These are phyloP conservation scores for Sporothrix variecibatus DNA, from an alignment of 2,329 filamentous ascomycete species.

Conservation along the genomic window DNA sequence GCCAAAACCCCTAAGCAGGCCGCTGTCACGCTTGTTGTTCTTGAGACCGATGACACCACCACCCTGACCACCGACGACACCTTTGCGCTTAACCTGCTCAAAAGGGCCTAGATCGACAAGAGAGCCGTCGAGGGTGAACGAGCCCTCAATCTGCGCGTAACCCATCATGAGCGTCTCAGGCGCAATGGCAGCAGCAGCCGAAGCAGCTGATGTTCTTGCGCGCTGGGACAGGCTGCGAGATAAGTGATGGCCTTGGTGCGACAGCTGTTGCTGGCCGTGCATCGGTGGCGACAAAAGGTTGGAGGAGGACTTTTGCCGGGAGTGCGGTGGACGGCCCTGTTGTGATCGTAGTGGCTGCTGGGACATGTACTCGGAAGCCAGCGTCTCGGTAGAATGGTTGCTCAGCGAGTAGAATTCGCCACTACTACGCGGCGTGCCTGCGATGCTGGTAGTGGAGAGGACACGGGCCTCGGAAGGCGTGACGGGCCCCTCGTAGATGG, in stretches of 20 bases:
- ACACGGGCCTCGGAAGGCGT: conserved; percentile 63
- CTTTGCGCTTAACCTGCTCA: conserved; percentile 94
- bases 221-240: conserved; percentile 46
- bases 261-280: conserved; percentile 18
- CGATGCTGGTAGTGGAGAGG: conserved; percentile 74
- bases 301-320: conserved; percentile 47
- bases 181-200: conserved; percentile 32
- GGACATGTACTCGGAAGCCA: conserved; percentile 83
- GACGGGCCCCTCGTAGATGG: conserved; percentile 50
- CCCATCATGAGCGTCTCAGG: conserved; percentile 96
- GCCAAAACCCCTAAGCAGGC: conserved; percentile 75
- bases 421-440: conserved; percentile 83
- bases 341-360: conserved; percentile 51
- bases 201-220: conserved; percentile 17
- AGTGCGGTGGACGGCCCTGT: conserved; percentile 43
- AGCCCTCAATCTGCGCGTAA: conserved; percentile 90
- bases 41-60: conserved; percentile 85
- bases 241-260: conserved; percentile 34
- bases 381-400: conserved; percentile 91
- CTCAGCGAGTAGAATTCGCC: conserved; percentile 93
- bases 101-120: conserved; percentile 87
- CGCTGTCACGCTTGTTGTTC: conserved; percentile 69
- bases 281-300: conserved; percentile 26
- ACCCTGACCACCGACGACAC: conserved; percentile 82
- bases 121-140: conserved; percentile 88